A percentile compares a stretch with the other conserved stretches of the same genome.
These are phyloP conservation scores for Apiospora aurea DNA, from an alignment of 2,329 filamentous ascomycete genomes.

Conservation along the genomic window DNA sequence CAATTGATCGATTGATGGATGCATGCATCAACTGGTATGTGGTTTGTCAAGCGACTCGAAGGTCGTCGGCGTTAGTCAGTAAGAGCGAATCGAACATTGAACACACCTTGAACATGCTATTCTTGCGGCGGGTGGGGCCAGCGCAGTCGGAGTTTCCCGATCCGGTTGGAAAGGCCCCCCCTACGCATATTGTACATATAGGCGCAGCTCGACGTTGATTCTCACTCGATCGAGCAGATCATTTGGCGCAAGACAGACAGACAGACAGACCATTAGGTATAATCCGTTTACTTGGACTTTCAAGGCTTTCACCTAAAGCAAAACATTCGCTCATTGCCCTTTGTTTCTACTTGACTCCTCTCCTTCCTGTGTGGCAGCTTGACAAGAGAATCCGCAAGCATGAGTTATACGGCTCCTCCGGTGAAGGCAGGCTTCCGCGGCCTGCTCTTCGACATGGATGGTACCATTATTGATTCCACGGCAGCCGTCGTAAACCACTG, in stretches of 20 bases:
- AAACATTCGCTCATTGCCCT: background rate
- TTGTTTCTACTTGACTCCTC: background rate
- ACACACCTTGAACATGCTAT: background rate
- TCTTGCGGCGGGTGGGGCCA: background rate
- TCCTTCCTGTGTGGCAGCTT: background rate
- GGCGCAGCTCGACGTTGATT: background rate
- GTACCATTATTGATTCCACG: slow-evolving; percentile 84
- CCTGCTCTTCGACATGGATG: slow-evolving; percentile 79
- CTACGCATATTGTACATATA: slow-evolving; percentile 5
- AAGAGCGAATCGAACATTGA: too few relatives aligned
- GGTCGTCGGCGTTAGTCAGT: too few relatives aligned
- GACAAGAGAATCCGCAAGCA: slow-evolving; percentile 27
- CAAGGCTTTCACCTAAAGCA: background rate
- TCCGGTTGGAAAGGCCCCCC: background rate
- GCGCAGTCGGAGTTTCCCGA: slow-evolving; percentile 9
- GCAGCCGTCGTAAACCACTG: slow-evolving; percentile 80
- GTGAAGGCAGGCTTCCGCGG: slow-evolving; percentile 59
- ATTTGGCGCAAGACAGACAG: background rate
- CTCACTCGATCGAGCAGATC: background rate
- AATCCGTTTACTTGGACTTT: background rate
- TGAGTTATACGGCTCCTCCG: slow-evolving; percentile 51
- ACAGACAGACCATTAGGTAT: background rate
- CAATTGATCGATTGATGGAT: too few relatives aligned
- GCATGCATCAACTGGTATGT: too few relatives aligned
- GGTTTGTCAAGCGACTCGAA: too few relatives aligned